Percentiles rank a stretch among this genome's conserved stretches.
These are phyloP conservation scores for Microcos paniculata DNA, from an alignment of 345 rosid genomes.

Conservation along the genomic window DNA sequence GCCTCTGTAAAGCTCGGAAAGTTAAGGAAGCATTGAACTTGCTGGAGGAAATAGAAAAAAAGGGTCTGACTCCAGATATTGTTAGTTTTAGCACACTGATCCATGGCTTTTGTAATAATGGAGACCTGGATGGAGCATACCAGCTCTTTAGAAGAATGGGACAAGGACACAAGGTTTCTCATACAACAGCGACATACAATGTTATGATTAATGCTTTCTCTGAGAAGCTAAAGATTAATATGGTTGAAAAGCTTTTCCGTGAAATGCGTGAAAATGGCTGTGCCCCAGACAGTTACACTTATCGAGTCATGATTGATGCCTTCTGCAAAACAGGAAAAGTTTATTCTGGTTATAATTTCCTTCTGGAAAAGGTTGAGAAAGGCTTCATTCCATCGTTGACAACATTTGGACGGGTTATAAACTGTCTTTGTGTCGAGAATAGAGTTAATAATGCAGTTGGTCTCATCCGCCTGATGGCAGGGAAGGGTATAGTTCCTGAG, in stretches of 20 bases:
- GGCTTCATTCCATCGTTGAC: constrained; percentile 68
- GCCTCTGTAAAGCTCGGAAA: constrained; percentile 69
- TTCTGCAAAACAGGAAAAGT: constrained; percentile 74
- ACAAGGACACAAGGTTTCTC: constrained; percentile 45
- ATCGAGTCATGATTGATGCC: constrained; percentile 75
- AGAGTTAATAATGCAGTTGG: constrained; percentile 70
- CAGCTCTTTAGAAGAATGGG: constrained; percentile 55
- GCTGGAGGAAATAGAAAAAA: constrained; percentile 52
- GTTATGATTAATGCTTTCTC: constrained; percentile 73
- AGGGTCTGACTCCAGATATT: constrained; percentile 58
- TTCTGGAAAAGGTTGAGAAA: constrained; percentile 53
- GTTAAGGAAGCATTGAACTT: constrained; percentile 64
- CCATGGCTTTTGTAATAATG: constrained; percentile 61
- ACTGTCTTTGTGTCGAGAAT: constrained; percentile 73
- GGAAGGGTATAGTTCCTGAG: constrained; percentile 69
- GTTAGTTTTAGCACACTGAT: constrained; percentile 69
- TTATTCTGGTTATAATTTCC: constrained; percentile 53
- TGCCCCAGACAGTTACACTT: constrained; percentile 71
- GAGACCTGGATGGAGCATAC: constrained; percentile 71
- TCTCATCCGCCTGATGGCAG: constrained; percentile 70
- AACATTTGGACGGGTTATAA: constrained; percentile 77
- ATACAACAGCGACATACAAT: constrained; percentile 64
- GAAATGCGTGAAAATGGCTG: constrained; percentile 64
- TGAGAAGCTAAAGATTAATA: constrained; percentile 54
- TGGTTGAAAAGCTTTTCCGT: constrained; percentile 62